Percentiles rank a stretch among this genome's conserved stretches.
phyloP scores from a whole-genome alignment of 2,329 filamentous ascomycete species.

The Aspergillus calidoustus region DNA sequence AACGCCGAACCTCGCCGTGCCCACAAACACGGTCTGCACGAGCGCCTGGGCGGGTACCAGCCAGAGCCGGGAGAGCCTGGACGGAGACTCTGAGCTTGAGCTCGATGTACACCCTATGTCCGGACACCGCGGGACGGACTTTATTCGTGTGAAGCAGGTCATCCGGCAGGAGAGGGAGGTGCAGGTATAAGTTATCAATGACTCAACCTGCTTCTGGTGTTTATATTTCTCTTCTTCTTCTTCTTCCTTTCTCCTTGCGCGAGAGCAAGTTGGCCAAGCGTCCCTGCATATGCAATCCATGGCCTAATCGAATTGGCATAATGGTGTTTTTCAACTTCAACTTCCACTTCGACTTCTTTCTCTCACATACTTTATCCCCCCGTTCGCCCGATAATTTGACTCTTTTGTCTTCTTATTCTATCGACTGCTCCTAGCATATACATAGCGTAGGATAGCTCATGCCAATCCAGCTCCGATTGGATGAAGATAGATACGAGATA shows the following conservation, averaged over 20 bases:
- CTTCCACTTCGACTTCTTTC: background rate
- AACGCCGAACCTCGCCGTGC: constrained; percentile 24
- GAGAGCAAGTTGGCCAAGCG: background rate
- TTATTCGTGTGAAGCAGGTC: constrained; percentile 40
- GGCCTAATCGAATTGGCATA: background rate
- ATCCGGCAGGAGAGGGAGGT: constrained; percentile 40
- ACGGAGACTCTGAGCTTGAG: constrained; percentile 7
- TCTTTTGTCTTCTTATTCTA: background rate
- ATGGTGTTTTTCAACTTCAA: background rate
- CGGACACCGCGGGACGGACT: constrained; percentile 21
- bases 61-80: constrained; percentile 30
- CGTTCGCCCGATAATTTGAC: background rate
- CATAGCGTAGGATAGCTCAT: background rate
- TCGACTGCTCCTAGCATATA: background rate
- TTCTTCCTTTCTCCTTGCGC: background rate
- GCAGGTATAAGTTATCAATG: constrained; percentile 17
- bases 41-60: constrained; percentile 39
- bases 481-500: too few species aligned
- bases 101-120: background rate
- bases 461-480: background rate
- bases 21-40: constrained; percentile 33
- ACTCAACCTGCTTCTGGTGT: background rate
- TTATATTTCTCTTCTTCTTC: background rate
- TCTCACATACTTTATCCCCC: background rate
- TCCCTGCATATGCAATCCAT: background rate